Conservation (phyloP, 2,329 filamentous ascomycete genomes). For the Proliferodiscus dingleyae region DNA sequence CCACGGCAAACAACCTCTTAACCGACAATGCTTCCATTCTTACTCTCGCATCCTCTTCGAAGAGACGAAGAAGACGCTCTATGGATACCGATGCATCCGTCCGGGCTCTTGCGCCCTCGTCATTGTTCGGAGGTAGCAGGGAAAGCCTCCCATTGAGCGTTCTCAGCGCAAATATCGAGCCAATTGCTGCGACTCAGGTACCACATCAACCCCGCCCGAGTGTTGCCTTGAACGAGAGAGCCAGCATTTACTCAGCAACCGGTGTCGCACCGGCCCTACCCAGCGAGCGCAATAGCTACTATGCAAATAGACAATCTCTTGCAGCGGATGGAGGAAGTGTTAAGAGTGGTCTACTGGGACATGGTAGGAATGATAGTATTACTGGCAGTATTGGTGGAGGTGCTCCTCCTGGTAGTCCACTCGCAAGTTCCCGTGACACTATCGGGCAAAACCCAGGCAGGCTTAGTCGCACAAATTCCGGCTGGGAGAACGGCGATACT, state of each 20-base stretch:
- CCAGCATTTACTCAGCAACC: slow-evolving; percentile 75
- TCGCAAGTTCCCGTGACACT: slow-evolving; percentile 53
- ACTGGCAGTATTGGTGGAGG: slow-evolving; percentile 65
- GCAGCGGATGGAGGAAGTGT: slow-evolving; percentile 69
- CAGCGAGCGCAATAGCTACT: slow-evolving; percentile 77
- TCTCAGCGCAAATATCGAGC: slow-evolving; percentile 65
- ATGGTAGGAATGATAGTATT: slow-evolving; percentile 77
- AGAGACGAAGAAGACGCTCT: slow-evolving; percentile 69
- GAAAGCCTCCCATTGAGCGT: slow-evolving; percentile 77
- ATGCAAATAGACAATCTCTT: slow-evolving; percentile 52
- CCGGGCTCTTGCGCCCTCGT: slow-evolving; percentile 76
- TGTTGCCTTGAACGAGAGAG: slow-evolving; percentile 52
- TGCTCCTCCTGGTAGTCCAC: slow-evolving; percentile 48
- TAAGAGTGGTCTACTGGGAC: slow-evolving; percentile 70
- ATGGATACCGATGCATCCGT: slow-evolving; percentile 85
- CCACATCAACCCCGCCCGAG: slow-evolving; percentile 49
- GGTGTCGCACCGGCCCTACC: slow-evolving; percentile 61
- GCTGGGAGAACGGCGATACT: slow-evolving; percentile 19
- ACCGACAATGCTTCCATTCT: slow-evolving; percentile 84
- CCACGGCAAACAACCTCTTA: slow-evolving; percentile 75
- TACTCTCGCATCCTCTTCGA: slow-evolving; percentile 77
- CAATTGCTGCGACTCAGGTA: slow-evolving; percentile 41
- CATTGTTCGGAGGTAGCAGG: slow-evolving; percentile 74
- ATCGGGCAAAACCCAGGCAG: slow-evolving; percentile 13
- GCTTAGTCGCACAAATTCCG: slow-evolving; percentile 30